Base-by-base conservation (phyloP, 2,329 filamentous ascomycete species). In the Neopestalotiopsis sp. region DNA sequence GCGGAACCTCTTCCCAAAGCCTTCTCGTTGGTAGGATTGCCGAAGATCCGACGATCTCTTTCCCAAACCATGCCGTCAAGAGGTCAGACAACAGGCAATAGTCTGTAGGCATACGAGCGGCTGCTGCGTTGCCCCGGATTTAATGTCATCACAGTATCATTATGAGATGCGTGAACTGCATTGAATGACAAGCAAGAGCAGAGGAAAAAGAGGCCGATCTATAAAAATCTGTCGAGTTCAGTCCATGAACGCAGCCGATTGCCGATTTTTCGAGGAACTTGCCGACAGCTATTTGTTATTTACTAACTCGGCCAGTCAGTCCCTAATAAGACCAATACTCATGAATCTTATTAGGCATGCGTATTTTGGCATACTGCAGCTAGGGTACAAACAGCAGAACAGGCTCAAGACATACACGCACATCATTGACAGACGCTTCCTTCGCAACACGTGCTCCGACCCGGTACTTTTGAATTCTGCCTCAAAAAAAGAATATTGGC, bases 101-200 rank as follows among this genome's bases (percentile, higher is more conserved):
- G 45, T 53, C 45, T 53, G 45, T 38, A n/a, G 17, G 45, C 45
- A 53, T 53, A 53, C 45, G 45, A 53, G 45, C 45, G n/a, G 17
- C 20, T 9, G 45, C 24, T 28, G 24, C 24, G 24, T 28, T 28
- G 17, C 14, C 45, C 45, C 45, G 24, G 24, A 53, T 53, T 53
- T 53, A 53, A 53, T 53, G 45, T 49, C 42, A 49, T 49, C n/a
- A n/a, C 42, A 53, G 45, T 53, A 53, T 53, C 45, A 53, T 53
- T 53, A n/a, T 13, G 17, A 53, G 45, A 17, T 53, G 20, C 45
- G 17, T 53, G 45, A 53, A 14, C n/a, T 53, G 45, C 45, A 20
- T 53, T 17, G 45, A n/a, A 53, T 24, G 45, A n/a, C 45, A 53
- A n/a, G 45, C 45, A 53, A 49, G 45, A n/a, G 45, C 7, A 17